Base-by-base conservation (phyloP, 441 rosid genomes). In the Biscutella auriculata region DNA sequence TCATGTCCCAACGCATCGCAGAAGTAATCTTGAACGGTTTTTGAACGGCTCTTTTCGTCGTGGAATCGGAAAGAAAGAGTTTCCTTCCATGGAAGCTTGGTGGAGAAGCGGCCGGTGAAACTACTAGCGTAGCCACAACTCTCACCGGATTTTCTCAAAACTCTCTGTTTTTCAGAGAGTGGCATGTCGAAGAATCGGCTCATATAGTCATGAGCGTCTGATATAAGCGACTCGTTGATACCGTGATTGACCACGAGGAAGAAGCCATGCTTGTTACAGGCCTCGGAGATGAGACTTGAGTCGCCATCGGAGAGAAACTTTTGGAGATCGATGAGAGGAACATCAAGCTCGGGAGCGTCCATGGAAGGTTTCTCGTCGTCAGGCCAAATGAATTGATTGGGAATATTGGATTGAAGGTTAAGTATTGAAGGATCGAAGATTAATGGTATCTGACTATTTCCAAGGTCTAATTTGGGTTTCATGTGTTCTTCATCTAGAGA, bases 71-170 rank as follows among this genome's bases (percentile, higher is more conserved):
- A 83, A 49, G 99, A 93, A 11, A 93, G 86, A 0, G 99, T 93
- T 58, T 93, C 99, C 55, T 93, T 93, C 99, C 99, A 93, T 0
- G 99, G 99, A 34, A 93, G 90, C 76, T 87, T 89, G 42, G 85
- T 73, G 58, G 83, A 75, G 71, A 93, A 93, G 53, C 99, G 83
- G n/a, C 91, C 80, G 5, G 96, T 85, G 80, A 93, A 93, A 74
- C 99, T 93, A 47, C 97, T 93, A 1, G 99, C 96, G 56, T 93
- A 93, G 29, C 99, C 99, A 58, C 88, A 81, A 64, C 73, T 79
- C 74, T 87, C 95, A 1, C 96, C 99, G 3, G 69, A 40, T 73
- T 82, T 82, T 67, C 97, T 83, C 70, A 75, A 70, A 56, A 87
- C 82, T 54, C 67, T 79, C 62, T 85, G 93, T 64, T 93, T 93